Conservation (phyloP, 208 protist species). For the Trypanosoma grayi region DNA sequence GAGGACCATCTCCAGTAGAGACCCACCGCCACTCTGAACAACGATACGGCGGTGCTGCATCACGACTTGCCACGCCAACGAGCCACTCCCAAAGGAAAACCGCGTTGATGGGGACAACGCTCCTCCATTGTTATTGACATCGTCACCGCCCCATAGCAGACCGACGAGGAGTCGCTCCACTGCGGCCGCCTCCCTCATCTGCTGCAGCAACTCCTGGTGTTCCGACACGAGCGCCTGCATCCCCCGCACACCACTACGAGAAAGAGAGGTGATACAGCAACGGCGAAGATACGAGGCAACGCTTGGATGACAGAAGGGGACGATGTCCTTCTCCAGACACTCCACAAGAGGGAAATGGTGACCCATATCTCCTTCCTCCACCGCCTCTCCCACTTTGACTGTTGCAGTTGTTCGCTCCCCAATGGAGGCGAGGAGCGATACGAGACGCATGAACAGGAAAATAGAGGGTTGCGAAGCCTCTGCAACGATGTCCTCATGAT, state of each 20-base stretch:
- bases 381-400: background rate
- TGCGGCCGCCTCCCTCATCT: constrained; percentile 28
- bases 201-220: constrained; percentile 27
- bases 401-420: constrained; percentile 10
- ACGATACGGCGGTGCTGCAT: constrained; percentile 31
- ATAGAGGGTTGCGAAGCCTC: constrained; percentile 23
- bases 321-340: constrained; percentile 26
- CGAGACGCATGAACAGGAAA: constrained; percentile 31
- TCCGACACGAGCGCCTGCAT: constrained; percentile 33
- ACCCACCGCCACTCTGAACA: constrained; percentile 2
- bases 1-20: constrained; percentile 23
- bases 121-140: background rate
- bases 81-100: constrained; percentile 53
- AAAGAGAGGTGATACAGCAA: constrained; percentile 30
- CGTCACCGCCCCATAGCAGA: constrained; percentile 54
- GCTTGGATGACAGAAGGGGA: constrained; percentile 31
- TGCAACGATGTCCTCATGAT: constrained; percentile 7
- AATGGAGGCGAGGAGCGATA: constrained; percentile 23
- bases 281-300: constrained; percentile 26
- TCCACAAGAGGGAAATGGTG: constrained; percentile 20
- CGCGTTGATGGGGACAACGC: background rate
- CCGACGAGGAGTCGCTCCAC: constrained; percentile 40
- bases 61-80: constrained; percentile 63
- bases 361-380: background rate
- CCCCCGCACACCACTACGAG: constrained; percentile 35